phyloP scores from a whole-genome alignment of 129 eudicot genomes.

The Helianthus annuus region DNA sequence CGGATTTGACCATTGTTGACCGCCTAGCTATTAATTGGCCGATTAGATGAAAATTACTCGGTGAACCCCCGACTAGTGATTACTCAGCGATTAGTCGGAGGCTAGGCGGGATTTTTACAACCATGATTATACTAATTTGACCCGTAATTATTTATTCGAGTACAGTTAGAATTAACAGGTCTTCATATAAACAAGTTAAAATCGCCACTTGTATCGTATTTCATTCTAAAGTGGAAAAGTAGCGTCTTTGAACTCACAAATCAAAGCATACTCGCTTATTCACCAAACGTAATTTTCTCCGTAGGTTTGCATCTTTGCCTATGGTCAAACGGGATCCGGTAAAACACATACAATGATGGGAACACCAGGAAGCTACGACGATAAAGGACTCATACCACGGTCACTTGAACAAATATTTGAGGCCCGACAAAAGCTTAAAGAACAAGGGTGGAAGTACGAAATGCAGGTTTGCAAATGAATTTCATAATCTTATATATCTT shows the following conservation, averaged over 20 bases:
- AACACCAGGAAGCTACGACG: conserved; percentile 62
- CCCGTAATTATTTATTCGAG: neutral
- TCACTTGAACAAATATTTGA: conserved; percentile 90
- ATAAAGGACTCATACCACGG: conserved; percentile 91
- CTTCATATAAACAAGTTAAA: neutral
- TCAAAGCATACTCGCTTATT: neutral
- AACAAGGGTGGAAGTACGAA: conserved; percentile 95
- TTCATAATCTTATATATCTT: neutral
- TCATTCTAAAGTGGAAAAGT: neutral
- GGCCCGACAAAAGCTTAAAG: conserved; percentile 68
- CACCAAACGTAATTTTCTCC: neutral
- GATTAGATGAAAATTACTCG: no score
- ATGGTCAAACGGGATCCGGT: conserved; percentile 99
- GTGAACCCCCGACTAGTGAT: no score
- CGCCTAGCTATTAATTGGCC: no score
- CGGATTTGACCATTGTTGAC: no score
- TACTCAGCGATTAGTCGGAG: no score
- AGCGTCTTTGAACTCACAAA: neutral
- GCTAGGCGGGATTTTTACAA: no score
- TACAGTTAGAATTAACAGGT: neutral
- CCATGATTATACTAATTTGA: neutral
- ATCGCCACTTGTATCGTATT: neutral
- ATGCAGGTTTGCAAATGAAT: conserved; percentile 69
- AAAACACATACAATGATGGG: conserved; percentile 99
- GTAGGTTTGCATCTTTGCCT: conserved; percentile 97